These are phyloP conservation scores for Petrea volubilis DNA, from an alignment of 257 asterid genomes.

Conservation along the genomic window DNA sequence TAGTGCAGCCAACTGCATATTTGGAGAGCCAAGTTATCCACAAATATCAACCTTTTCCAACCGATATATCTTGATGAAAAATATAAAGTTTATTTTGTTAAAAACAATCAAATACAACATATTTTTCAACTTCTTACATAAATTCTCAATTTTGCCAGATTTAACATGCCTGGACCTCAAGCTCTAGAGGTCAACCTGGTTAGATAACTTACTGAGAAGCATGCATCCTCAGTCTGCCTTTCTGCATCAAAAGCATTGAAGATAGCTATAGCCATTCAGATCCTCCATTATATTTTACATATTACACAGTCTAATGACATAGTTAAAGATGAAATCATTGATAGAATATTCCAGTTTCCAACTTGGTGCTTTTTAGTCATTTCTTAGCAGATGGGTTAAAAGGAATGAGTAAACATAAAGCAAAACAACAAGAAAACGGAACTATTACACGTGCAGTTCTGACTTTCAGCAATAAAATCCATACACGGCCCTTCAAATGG, in stretches of 20 bases:
- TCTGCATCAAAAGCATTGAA: constrained; percentile 94
- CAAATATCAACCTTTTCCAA: constrained; percentile 30
- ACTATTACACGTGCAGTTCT: background rate
- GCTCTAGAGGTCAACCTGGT: constrained; percentile 64
- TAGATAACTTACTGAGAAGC: constrained; percentile 65
- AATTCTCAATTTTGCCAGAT: constrained; percentile 52
- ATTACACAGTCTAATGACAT: constrained; percentile 26
- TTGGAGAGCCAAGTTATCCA: constrained; percentile 63
- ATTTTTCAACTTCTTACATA: constrained; percentile 46
- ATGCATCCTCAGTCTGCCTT: constrained; percentile 76
- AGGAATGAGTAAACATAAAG: background rate
- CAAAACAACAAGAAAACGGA: background rate
- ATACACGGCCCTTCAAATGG: background rate
- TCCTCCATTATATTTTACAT: constrained; percentile 36
- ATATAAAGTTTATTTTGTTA: constrained; percentile 12
- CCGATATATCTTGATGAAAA: constrained; percentile 10
- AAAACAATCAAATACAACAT: constrained; percentile 28
- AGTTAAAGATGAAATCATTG: constrained; percentile 3
- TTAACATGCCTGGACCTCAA: constrained; percentile 54
- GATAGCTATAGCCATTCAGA: constrained; percentile 73
- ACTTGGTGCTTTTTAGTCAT: constrained; percentile 1
- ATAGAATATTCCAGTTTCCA: background rate
- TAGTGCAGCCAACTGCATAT: constrained; percentile 77
- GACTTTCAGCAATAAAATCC: constrained; percentile 3
- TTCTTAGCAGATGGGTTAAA: background rate